Evolutionary conservation across 192 early-diverging fungal species (phyloP).

Genomic region (Backusella luteola): DNA sequence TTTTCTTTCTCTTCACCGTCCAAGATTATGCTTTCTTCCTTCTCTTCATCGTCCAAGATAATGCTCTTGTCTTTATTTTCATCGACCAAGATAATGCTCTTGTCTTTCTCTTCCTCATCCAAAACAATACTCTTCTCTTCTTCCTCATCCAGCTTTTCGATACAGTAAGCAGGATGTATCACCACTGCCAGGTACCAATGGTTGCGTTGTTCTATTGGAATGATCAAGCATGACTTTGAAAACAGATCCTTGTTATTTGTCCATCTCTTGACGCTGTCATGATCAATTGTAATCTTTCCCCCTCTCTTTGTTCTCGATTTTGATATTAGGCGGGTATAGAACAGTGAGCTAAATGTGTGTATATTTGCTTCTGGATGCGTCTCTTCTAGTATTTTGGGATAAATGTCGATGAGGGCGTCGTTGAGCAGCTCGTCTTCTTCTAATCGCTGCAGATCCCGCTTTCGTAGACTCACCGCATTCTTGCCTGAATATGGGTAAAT

Average conservation of each 20-base stretch:
- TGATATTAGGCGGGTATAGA: not conserved
- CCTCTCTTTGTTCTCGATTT: not conserved
- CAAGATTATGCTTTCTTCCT: not conserved
- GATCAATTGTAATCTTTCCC: not conserved
- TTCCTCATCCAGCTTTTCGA: not conserved
- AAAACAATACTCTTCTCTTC: not conserved
- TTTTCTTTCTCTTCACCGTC: not conserved
- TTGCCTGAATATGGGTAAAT: not conserved
- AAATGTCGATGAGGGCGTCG: not conserved
- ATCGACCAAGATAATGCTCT: not conserved
- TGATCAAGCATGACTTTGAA: not conserved
- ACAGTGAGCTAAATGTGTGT: slow-evolving; percentile 9
- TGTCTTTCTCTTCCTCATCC: not conserved
- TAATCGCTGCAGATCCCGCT: not conserved
- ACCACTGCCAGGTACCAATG: slow-evolving; percentile 12
- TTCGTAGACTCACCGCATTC: not conserved
- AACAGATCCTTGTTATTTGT: not conserved
- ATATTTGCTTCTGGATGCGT: not conserved
- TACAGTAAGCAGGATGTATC: not conserved
- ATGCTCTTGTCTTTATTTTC: not conserved
- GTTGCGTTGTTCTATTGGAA: not conserved
- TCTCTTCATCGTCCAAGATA: not conserved
- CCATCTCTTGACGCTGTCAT: not conserved
- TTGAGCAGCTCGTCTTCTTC: slow-evolving; percentile 11
- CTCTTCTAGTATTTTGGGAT: slow-evolving; percentile 5